These are phyloP conservation scores for Ichthyophthirius multifiliis DNA, from an alignment of 169 alveolate genomes.

Conservation along the genomic window DNA sequence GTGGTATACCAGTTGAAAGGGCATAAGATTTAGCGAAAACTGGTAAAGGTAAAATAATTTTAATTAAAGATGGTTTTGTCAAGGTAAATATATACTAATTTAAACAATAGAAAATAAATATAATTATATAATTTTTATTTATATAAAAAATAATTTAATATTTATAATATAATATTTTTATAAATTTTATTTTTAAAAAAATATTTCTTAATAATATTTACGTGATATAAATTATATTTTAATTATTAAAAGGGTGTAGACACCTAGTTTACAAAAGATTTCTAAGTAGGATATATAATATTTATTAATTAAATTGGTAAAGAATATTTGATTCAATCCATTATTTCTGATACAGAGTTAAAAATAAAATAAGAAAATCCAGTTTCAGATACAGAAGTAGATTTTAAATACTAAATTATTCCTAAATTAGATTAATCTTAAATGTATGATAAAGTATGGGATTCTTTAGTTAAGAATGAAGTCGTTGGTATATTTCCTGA, in stretches of 20 bases:
- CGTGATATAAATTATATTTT: neutral
- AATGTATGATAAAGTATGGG: slow-evolving; percentile 69
- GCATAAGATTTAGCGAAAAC: slow-evolving; percentile 60
- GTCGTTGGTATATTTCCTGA: slow-evolving; percentile 87
- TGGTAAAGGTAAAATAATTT: slow-evolving; percentile 55
- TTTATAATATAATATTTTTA: too few relatives aligned
- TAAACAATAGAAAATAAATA: slow-evolving; percentile 14
- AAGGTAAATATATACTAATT: slow-evolving; percentile 21
- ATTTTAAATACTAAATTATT: slow-evolving; percentile 47
- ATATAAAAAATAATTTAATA: too few relatives aligned
- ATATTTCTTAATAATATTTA: neutral
- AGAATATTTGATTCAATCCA: slow-evolving; percentile 51
- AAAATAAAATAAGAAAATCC: slow-evolving; percentile 43
- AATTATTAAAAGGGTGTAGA: slow-evolving; percentile 41
- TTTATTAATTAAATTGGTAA: slow-evolving; percentile 25
- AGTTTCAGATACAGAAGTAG: slow-evolving; percentile 1
- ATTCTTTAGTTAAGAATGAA: slow-evolving; percentile 56
- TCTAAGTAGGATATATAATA: slow-evolving; percentile 49
- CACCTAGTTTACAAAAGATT: slow-evolving; percentile 52
- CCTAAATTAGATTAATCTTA: slow-evolving; percentile 82
- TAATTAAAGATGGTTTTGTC: slow-evolving; percentile 4
- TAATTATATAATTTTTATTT: neutral
- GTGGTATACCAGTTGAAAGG: slow-evolving; percentile 70
- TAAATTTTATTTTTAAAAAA: too few relatives aligned
- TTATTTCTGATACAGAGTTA: slow-evolving; percentile 56